A percentile compares a stretch with the other conserved stretches of the same genome.
phyloP scores from a whole-genome alignment of 305 asterid genomes.

The Fraxinus platypoda region DNA sequence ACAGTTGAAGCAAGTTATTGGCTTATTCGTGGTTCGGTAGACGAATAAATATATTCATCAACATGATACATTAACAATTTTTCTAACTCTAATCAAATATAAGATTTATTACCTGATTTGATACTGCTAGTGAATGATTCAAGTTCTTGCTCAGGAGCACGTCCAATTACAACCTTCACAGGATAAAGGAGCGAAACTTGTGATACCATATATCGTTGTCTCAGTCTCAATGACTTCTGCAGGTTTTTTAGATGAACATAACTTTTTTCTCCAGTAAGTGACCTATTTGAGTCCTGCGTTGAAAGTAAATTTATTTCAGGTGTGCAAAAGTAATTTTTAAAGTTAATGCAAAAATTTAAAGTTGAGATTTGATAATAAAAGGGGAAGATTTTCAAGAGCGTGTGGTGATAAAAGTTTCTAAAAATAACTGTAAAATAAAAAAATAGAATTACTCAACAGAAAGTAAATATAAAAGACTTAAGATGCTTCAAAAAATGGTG shows the following conservation, averaged over 20 bases:
- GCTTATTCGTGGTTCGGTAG: background rate
- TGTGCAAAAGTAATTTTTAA: conserved; percentile 4
- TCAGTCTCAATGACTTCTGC: conserved; percentile 64
- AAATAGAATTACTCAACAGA: conserved; percentile 5
- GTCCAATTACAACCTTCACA: conserved; percentile 62
- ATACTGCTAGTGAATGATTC: conserved; percentile 71
- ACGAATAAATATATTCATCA: background rate
- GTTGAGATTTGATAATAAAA: background rate
- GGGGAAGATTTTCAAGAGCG: conserved; percentile 6
- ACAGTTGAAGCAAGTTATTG: background rate
- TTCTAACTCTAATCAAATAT: conserved; percentile 1
- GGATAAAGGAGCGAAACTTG: conserved; percentile 86
- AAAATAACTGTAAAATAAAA: background rate
- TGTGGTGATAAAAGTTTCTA: background rate
- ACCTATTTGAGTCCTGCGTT: conserved; percentile 68
- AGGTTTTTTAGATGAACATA: conserved; percentile 52
- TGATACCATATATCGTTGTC: conserved; percentile 77
- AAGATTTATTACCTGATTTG: conserved; percentile 50
- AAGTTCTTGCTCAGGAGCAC: conserved; percentile 74
- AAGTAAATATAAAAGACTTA: background rate
- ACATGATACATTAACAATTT: background rate
- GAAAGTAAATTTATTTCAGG: conserved; percentile 24
- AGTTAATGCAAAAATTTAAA: background rate
- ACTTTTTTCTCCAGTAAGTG: conserved; percentile 75
- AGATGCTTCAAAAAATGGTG: background rate